A percentile compares a stretch with the other conserved stretches of the same genome.
phyloP scores from a whole-genome alignment of 768 basidiomycete genomes.

The Porpolomopsis calyptriformis region DNA sequence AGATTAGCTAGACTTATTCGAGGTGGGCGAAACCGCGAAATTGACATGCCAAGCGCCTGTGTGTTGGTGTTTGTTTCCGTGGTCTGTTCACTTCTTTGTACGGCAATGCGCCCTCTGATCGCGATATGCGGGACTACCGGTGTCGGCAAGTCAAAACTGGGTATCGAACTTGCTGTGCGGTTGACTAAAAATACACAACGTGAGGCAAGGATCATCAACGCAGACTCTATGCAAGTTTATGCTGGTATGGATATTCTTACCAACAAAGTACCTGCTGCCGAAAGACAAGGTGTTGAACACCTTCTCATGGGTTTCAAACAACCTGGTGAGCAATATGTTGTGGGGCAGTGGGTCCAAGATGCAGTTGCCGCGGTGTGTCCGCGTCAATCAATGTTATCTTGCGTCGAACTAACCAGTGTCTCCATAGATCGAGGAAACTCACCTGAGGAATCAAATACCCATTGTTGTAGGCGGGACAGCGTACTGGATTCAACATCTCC shows the following conservation, averaged over 20 bases:
- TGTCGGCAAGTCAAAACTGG: conserved; percentile 90
- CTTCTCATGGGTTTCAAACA: conserved; percentile 80
- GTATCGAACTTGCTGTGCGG: conserved; percentile 72
- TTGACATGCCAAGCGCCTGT: conserved; percentile 21
- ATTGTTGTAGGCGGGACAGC: conserved; percentile 93
- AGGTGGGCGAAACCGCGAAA: conserved; percentile 24
- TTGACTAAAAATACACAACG: conserved; percentile 28
- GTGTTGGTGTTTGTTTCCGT: neutral
- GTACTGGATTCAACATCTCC: conserved; percentile 94
- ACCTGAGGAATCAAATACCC: conserved; percentile 54
- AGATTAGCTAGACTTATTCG: conserved; percentile 62
- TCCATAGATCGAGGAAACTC: conserved; percentile 64
- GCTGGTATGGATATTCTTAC: conserved; percentile 85
- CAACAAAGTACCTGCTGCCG: conserved; percentile 75
- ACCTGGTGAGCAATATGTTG: conserved; percentile 79
- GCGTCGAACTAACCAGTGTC: conserved; percentile 6
- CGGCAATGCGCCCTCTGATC: conserved; percentile 58
- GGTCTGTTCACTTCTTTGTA: too few species aligned
- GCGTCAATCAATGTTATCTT: neutral
- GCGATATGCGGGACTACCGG: conserved; percentile 90
- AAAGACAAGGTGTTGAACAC: conserved; percentile 77
- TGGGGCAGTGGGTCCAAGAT: conserved; percentile 82
- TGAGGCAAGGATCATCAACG: conserved; percentile 76
- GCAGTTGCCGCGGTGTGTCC: conserved; percentile 63
- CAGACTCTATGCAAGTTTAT: conserved; percentile 97